Evolutionary conservation across 208 protist species (phyloP).

Genomic region (Balamuthia mandrillaris): DNA sequence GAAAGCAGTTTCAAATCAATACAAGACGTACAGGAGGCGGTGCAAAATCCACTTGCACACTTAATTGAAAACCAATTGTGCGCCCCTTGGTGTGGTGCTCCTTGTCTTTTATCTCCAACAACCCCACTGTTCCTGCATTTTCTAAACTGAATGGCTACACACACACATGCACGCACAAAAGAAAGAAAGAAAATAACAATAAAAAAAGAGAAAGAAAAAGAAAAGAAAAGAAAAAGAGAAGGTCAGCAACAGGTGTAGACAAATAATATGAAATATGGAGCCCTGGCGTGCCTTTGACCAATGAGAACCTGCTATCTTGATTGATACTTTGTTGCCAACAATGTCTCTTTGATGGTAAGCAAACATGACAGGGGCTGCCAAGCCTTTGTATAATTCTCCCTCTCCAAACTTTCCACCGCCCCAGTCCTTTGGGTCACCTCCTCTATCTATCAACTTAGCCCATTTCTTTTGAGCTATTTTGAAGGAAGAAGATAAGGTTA

Average conservation of each 20-base stretch:
- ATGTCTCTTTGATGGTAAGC: conserved; percentile 28
- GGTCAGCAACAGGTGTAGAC: not conserved
- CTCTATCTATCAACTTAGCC: not conserved
- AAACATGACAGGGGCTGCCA: conserved; percentile 25
- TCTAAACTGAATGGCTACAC: conserved; percentile 14
- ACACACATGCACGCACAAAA: not conserved
- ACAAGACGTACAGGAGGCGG: not conserved
- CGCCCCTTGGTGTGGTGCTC: not conserved
- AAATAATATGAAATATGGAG: no score
- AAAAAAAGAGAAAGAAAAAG: not conserved
- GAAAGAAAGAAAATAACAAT: not conserved
- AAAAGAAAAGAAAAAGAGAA: not conserved
- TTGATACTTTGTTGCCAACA: conserved; percentile 25
- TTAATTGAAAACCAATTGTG: conserved; percentile 15
- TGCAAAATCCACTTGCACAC: conserved; percentile 25
- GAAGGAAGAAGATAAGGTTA: not conserved
- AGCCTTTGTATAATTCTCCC: not conserved
- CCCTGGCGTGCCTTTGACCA: conserved; percentile 36
- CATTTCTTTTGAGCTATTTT: not conserved
- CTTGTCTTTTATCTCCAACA: conserved; percentile 19
- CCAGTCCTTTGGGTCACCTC: conserved; percentile 34
- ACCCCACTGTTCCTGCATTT: conserved; percentile 2
- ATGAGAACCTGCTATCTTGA: conserved; percentile 15
- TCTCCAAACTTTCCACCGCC: conserved; percentile 7
- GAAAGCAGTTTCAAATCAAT: not conserved